Base-by-base conservation (phyloP, 2,329 filamentous ascomycete genomes). In the Fusarium equiseti region DNA sequence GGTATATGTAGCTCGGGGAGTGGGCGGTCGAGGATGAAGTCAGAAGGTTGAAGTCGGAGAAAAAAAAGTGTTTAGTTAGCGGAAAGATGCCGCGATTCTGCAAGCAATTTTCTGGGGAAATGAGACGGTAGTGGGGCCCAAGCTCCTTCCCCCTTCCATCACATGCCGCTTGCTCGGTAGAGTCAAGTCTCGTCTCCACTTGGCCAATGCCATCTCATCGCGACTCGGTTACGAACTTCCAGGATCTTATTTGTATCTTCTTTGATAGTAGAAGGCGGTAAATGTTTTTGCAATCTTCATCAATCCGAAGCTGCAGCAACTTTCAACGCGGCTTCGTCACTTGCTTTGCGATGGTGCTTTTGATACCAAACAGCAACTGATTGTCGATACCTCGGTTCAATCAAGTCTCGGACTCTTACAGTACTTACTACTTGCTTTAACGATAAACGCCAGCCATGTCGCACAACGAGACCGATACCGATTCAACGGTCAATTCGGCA, bases 401-500 rank as follows among this genome's bases (percentile, higher is more conserved):
- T 52, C 27, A 52, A 24, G 22, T 51, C 57, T 48, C 27, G 44
- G 46, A 59, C 45, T 29, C 44, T 43, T 45, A 32, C 26, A 43
- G 42, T 44, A 44, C 42, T 15, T 24, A 16, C 15, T 24, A 29
- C 27, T 48, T 31, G 40, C 42, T 31, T 22, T 18, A 12, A 62
- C 42, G 32, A 46, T 40, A 45, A 60, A 35, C 48, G 29, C 29
- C 58, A 69, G 66, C 48, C 61, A 81, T 81, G 79, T 70, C 78
- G 46, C 72, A 75, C 60, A 69, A 76, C 59, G 75, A 78, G 59
- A 74, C 79, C 55, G 40, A 72, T 15, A 58, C 74, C 58, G 80
- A 80, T 63, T 58, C 78, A 46, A 72, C 74, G 40, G 76, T 51
- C 68, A 77, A 71, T 68, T 89, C 89, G 50, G 90, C 91, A 54